Conservation (phyloP, 129 eudicot species). For the Ambrosia artemisiifolia region DNA sequence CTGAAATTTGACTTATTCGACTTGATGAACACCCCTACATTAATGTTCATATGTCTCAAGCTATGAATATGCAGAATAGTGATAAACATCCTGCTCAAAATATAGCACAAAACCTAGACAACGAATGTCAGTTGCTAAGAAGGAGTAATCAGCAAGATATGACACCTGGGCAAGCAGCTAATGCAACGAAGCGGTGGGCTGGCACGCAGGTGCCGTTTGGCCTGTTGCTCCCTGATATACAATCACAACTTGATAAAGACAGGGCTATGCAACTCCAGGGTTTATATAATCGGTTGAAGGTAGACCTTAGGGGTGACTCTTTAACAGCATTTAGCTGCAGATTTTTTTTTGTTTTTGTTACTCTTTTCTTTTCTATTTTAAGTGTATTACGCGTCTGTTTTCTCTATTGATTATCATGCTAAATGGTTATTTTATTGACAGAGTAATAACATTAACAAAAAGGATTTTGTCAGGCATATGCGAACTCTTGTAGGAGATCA, state of each 20-base stretch:
- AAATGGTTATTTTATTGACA: constrained; percentile 29
- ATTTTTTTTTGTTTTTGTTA: not conserved
- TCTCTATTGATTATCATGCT: not conserved
- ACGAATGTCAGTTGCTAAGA: constrained; percentile 34
- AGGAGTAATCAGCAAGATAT: constrained; percentile 44
- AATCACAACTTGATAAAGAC: constrained; percentile 83
- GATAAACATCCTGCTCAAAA: constrained; percentile 39
- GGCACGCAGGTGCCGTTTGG: constrained; percentile 73
- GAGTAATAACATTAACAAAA: constrained; percentile 73
- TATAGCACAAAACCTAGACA: constrained; percentile 32
- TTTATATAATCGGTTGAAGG: constrained; percentile 64
- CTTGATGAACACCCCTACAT: constrained; percentile 24
- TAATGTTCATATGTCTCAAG: constrained; percentile 35
- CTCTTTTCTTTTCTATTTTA: not conserved
- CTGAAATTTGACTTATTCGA: no score
- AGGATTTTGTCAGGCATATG: constrained; percentile 69
- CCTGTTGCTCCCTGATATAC: constrained; percentile 70
- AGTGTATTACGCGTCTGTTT: not conserved
- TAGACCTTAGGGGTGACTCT: constrained; percentile 18
- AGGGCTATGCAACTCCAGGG: constrained; percentile 75
- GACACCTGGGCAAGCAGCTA: constrained; percentile 40
- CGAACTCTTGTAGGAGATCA: constrained; percentile 85
- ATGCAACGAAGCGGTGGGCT: constrained; percentile 34
- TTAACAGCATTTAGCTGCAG: not conserved
- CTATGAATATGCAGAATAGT: constrained; percentile 36